Percentiles rank a stretch among this genome's conserved stretches.
Evolutionary conservation across 805 yeast genomes (phyloP).

Genomic region (Monosporozyma servazzii): DNA sequence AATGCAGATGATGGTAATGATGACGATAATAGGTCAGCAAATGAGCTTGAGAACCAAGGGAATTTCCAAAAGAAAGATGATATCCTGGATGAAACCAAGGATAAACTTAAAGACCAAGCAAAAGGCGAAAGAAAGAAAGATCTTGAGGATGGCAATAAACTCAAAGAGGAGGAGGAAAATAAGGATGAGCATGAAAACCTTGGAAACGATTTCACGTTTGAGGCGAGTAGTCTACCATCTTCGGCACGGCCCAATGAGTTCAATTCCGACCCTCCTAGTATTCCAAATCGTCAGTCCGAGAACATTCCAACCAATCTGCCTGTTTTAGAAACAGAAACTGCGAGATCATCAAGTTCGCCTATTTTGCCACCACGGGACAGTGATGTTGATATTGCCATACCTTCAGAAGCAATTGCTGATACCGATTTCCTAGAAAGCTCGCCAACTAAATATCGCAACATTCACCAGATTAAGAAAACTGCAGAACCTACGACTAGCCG

Average conservation of each 20-base stretch:
- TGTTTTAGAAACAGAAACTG: background rate
- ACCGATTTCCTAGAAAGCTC: conserved; percentile 13
- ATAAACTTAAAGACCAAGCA: background rate
- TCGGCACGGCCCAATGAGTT: background rate
- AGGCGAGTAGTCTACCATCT: background rate
- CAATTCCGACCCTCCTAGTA: conserved; percentile 1
- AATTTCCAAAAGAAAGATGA: background rate
- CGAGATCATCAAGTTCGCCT: background rate
- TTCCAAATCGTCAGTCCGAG: background rate
- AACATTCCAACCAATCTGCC: background rate
- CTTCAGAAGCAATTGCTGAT: background rate
- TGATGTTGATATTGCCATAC: background rate
- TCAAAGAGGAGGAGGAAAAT: background rate
- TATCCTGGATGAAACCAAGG: background rate
- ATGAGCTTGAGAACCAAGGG: background rate
- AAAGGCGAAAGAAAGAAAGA: background rate
- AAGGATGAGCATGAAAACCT: background rate
- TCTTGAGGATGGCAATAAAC: background rate
- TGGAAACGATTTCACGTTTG: background rate
- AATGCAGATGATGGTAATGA: background rate
- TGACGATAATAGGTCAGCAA: background rate
- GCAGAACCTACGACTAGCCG: background rate
- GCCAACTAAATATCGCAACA: conserved; percentile 3
- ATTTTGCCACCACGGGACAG: background rate
- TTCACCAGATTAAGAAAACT: background rate